Conservation (phyloP, 768 basidiomycete genomes). For the Tephrocybe sp. region DNA sequence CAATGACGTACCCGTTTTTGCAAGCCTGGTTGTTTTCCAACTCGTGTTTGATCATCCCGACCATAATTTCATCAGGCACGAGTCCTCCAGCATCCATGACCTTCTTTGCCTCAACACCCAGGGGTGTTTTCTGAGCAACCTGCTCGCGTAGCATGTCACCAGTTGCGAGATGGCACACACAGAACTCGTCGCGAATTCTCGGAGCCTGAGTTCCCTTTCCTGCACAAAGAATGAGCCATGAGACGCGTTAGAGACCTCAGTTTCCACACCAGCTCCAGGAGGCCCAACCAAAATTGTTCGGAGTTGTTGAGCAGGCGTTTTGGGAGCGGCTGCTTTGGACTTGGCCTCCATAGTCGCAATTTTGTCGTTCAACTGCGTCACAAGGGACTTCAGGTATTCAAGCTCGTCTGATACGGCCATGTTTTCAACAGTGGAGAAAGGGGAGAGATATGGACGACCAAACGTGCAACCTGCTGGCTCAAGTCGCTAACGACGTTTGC, state of each 20-base stretch:
- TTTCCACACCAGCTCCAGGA: slow-evolving; percentile 86
- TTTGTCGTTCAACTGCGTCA: slow-evolving; percentile 88
- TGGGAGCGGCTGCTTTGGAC: slow-evolving; percentile 47
- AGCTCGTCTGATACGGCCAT: slow-evolving; percentile 80
- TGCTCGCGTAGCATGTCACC: slow-evolving; percentile 99
- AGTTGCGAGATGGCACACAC: slow-evolving; percentile 97
- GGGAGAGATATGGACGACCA: slow-evolving; percentile 8
- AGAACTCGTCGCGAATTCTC: slow-evolving; percentile 87
- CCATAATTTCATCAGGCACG: slow-evolving; percentile 95
- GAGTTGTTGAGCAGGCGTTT: slow-evolving; percentile 74
- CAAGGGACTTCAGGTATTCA: slow-evolving; percentile 92
- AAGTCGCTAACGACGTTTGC: slow-evolving; percentile 18
- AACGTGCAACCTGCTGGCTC: slow-evolving; percentile 12
- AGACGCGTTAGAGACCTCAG: not conserved
- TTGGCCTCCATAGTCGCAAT: slow-evolving; percentile 77
- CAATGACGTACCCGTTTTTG: slow-evolving; percentile 85
- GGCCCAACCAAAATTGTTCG: slow-evolving; percentile 94
- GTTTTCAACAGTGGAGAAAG: slow-evolving; percentile 18
- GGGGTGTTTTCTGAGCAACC: slow-evolving; percentile 79
- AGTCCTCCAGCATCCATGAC: slow-evolving; percentile 97
- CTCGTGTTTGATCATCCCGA: slow-evolving; percentile 96
- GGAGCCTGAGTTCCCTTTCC: slow-evolving; percentile 99
- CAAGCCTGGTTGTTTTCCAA: slow-evolving; percentile 90
- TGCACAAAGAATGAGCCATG: slow-evolving; percentile 28
- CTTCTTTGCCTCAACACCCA: slow-evolving; percentile 93